A percentile compares a stretch with the other conserved stretches of the same genome.
These are phyloP conservation scores for Cytospora piceicola DNA, from an alignment of 2,329 filamentous ascomycete genomes.

Conservation along the genomic window DNA sequence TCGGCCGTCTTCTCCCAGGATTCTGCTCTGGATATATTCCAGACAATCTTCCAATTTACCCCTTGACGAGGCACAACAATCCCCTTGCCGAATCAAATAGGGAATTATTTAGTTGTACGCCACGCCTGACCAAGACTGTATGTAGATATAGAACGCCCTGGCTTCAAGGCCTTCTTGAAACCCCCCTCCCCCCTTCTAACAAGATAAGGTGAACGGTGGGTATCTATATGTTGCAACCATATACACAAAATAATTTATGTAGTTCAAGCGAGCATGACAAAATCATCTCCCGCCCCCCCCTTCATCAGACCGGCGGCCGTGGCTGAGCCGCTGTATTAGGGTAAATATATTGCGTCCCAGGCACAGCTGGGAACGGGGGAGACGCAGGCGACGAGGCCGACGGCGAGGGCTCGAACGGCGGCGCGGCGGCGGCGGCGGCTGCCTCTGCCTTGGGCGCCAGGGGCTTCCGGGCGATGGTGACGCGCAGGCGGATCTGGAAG, in stretches of 20 bases:
- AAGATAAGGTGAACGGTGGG: neutral
- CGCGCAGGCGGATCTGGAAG: slow-evolving; percentile 52
- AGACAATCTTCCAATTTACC: neutral
- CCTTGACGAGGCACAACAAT: neutral
- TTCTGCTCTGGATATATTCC: neutral
- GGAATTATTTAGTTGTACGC: neutral
- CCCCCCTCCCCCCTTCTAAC: neutral
- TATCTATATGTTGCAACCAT: slow-evolving; percentile 9
- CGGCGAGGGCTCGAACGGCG: neutral
- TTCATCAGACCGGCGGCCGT: slow-evolving; percentile 4
- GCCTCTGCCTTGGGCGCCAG: slow-evolving; percentile 27
- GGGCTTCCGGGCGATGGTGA: slow-evolving; percentile 57
- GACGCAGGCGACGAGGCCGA: neutral
- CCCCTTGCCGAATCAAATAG: neutral
- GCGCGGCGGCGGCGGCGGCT: neutral
- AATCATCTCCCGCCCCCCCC: neutral
- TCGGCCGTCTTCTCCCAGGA: neutral
- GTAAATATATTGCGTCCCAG: neutral
- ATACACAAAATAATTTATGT: neutral
- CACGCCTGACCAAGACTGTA: neutral
- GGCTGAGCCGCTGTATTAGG: slow-evolving; percentile 11
- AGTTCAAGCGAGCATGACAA: neutral
- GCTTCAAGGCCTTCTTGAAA: neutral
- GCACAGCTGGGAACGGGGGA: neutral
- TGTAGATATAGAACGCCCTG: neutral